phyloP scores from a whole-genome alignment of 768 basidiomycete species.

The Boletus bicolor region DNA sequence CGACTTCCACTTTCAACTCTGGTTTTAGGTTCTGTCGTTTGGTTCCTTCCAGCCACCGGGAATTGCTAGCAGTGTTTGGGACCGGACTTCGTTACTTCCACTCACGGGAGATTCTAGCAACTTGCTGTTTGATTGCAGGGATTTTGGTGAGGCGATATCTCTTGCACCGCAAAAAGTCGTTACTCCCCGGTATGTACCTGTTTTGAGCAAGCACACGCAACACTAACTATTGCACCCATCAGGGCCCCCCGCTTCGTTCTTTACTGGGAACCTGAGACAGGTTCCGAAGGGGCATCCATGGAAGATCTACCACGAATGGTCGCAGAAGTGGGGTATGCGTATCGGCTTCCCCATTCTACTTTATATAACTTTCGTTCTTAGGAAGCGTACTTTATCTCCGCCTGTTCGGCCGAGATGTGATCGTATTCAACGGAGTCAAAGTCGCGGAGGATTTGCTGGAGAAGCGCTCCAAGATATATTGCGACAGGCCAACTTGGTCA shows the following conservation, averaged over 20 bases:
- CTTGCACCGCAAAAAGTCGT: not conserved
- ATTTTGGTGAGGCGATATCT: not conserved
- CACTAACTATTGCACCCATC: not conserved
- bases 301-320: conserved; percentile 6
- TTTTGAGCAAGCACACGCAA: not conserved
- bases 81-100: too few relatives aligned
- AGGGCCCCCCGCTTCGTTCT: conserved; percentile 2
- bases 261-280: not conserved
- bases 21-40: too few relatives aligned
- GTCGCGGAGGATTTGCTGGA: conserved; percentile 45
- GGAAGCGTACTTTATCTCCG: conserved; percentile 42
- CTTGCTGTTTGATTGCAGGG: not conserved
- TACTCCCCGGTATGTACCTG: not conserved
- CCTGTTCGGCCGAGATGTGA: conserved; percentile 40
- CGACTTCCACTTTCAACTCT: too few relatives aligned
- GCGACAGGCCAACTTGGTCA: conserved; percentile 49
- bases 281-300: conserved; percentile 1
- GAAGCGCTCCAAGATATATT: conserved; percentile 42
- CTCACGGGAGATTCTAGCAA: not conserved
- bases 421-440: conserved; percentile 43
- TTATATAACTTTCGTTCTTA: not conserved
- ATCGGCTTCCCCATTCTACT: not conserved
- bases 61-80: too few relatives aligned
- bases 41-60: too few relatives aligned
- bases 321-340: conserved; percentile 21